phyloP scores from a whole-genome alignment of 2,329 filamentous ascomycete species.

The Cyanodermella asteris region DNA sequence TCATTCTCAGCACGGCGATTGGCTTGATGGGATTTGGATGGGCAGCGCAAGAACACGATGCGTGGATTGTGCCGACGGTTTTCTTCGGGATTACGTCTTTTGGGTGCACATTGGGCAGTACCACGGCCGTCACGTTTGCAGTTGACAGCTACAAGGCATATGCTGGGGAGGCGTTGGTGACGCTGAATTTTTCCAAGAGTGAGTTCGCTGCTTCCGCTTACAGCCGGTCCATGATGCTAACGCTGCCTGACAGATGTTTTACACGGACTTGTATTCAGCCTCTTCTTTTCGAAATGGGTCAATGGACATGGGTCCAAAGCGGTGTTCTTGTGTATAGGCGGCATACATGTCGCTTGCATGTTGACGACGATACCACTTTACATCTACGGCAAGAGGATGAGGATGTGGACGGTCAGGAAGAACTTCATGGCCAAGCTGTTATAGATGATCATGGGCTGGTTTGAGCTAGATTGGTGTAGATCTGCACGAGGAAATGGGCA shows the following conservation, averaged over 20 bases:
- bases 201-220: conserved; percentile 10
- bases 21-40: conserved; percentile 95
- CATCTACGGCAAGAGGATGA: conserved; percentile 69
- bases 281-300: conserved; percentile 78
- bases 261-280: conserved; percentile 68
- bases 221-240: background rate
- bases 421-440: conserved; percentile 66
- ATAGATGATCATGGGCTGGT: too few species aligned
- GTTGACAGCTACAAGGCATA: conserved; percentile 88
- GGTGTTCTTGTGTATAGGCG: conserved; percentile 64
- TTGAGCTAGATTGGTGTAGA: too few species aligned
- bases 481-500: too few species aligned
- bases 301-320: conserved; percentile 48
- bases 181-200: conserved; percentile 83
- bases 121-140: conserved; percentile 80
- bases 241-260: conserved; percentile 38
- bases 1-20: conserved; percentile 54
- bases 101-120: conserved; percentile 73
- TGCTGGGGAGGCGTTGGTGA: conserved; percentile 82
- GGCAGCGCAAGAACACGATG: conserved; percentile 52
- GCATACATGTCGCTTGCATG: conserved; percentile 62
- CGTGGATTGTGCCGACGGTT: conserved; percentile 78
- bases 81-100: conserved; percentile 89
- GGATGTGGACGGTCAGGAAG: conserved; percentile 84
- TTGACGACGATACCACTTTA: conserved; percentile 74